A percentile compares a stretch with the other conserved stretches of the same genome.
Evolutionary conservation across 257 asterid genomes (phyloP).

Genomic region (Scutellaria minor): DNA sequence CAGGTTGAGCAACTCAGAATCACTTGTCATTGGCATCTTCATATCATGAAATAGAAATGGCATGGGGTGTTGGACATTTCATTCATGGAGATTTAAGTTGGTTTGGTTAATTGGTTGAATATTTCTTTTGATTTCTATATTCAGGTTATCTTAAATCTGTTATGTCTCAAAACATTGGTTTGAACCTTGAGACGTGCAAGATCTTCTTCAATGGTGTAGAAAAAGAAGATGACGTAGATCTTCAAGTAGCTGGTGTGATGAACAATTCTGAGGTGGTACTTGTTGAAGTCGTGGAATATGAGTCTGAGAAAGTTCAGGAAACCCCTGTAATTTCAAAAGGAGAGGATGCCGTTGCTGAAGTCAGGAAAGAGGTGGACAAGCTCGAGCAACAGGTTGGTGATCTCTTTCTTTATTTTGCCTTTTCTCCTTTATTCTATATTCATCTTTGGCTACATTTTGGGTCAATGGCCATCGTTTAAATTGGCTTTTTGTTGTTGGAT

Average conservation of each 20-base stretch:
- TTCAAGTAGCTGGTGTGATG: conserved; percentile 65
- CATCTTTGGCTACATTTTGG: neutral
- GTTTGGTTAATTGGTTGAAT: conserved; percentile 31
- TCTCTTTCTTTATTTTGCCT: neutral
- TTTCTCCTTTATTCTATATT: neutral
- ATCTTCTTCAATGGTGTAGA: conserved; percentile 68
- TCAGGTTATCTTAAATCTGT: conserved; percentile 72
- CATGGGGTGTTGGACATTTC: conserved; percentile 16
- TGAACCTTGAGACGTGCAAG: conserved; percentile 63
- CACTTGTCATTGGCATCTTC: conserved; percentile 22
- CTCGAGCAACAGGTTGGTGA: conserved; percentile 66
- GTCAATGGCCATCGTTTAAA: conserved; percentile 3
- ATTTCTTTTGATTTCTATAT: neutral
- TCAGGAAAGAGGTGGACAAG: conserved; percentile 73
- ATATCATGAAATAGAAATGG: conserved; percentile 13
- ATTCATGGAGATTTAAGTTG: conserved; percentile 14
- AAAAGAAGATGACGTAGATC: conserved; percentile 61
- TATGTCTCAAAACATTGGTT: conserved; percentile 51
- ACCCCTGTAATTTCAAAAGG: conserved; percentile 55
- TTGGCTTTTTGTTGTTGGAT: neutral
- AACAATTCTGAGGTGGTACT: conserved; percentile 62
- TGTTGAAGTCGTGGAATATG: conserved; percentile 42
- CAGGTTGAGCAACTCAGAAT: conserved; percentile 4
- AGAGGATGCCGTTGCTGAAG: conserved; percentile 62
- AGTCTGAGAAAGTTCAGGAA: conserved; percentile 47